phyloP scores from a whole-genome alignment of 768 basidiomycete species.

The Collybia nuda region DNA sequence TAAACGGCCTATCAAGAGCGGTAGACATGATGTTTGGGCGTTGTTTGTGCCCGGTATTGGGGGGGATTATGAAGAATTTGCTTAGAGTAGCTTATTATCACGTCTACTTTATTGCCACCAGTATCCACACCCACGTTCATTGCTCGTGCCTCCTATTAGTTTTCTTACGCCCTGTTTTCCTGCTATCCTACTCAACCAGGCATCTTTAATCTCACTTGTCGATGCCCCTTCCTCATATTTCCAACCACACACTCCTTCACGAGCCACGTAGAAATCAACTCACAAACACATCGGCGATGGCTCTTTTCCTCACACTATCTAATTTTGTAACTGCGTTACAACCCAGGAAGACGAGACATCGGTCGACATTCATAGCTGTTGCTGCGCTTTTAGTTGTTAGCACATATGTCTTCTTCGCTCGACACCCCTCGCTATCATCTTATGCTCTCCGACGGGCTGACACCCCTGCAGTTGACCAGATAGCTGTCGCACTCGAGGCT shows the following conservation, averaged over 20 bases:
- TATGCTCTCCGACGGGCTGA: slow-evolving; percentile 30
- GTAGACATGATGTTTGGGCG: neutral
- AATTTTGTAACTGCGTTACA: slow-evolving; percentile 31
- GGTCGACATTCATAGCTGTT: slow-evolving; percentile 56
- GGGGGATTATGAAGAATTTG: neutral
- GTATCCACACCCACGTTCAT: slow-evolving; percentile 10
- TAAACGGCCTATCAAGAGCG: no score
- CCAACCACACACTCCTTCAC: slow-evolving; percentile 34
- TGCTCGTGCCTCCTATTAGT: neutral
- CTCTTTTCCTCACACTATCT: slow-evolving; percentile 16
- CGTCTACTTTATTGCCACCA: slow-evolving; percentile 1
- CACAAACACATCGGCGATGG: slow-evolving; percentile 11
- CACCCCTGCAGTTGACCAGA: slow-evolving; percentile 29
- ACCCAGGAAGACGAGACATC: slow-evolving; percentile 48
- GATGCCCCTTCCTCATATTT: slow-evolving; percentile 24
- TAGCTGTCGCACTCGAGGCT: slow-evolving; percentile 31
- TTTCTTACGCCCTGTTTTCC: neutral
- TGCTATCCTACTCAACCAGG: neutral
- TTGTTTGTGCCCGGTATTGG: neutral
- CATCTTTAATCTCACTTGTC: slow-evolving; percentile 6
- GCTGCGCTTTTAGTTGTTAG: slow-evolving; percentile 49
- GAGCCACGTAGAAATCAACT: slow-evolving; percentile 22
- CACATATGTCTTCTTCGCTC: slow-evolving; percentile 55
- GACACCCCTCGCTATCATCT: slow-evolving; percentile 39
- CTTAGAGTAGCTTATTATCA: neutral